Evolutionary conservation across 768 basidiomycete species (phyloP).

Genomic region (Serpula lacrymans): DNA sequence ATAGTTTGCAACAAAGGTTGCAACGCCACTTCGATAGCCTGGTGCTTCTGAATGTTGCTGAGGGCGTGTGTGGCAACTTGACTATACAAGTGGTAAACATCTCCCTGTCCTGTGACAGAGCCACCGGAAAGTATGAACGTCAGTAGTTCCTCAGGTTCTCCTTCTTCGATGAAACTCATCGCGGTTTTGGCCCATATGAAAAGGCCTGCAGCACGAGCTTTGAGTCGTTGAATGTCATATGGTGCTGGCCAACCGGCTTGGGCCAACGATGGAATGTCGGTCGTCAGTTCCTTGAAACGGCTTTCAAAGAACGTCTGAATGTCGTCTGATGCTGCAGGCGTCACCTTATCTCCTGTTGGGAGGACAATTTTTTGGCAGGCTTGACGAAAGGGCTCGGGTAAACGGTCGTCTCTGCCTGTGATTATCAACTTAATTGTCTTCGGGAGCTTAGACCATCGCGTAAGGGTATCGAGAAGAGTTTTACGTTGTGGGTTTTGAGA

Average conservation of each 20-base stretch:
- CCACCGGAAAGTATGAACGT: too few relatives aligned
- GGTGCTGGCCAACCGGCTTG: too few relatives aligned
- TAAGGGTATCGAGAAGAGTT: slow-evolving; percentile 17
- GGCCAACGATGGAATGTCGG: slow-evolving; percentile 8
- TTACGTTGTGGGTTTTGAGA: slow-evolving; percentile 12
- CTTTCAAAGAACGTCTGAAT: slow-evolving; percentile 18
- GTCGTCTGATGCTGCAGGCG: slow-evolving; percentile 20
- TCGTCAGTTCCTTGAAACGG: slow-evolving; percentile 12
- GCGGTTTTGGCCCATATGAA: too few relatives aligned
- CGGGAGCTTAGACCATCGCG: slow-evolving; percentile 16
- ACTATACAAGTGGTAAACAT: too few relatives aligned
- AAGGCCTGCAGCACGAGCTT: too few relatives aligned
- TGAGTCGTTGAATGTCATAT: slow-evolving; percentile 15
- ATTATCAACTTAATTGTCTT: slow-evolving; percentile 22
- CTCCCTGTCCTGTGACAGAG: too few relatives aligned
- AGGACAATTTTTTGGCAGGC: slow-evolving; percentile 14
- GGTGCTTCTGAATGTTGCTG: too few relatives aligned
- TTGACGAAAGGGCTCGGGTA: slow-evolving; percentile 5
- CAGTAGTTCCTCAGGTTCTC: too few relatives aligned
- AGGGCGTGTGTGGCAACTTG: too few relatives aligned
- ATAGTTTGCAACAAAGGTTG: neutral
- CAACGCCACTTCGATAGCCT: neutral
- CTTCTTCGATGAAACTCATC: slow-evolving; percentile 1
- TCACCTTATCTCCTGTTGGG: slow-evolving; percentile 10
- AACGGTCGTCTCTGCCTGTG: slow-evolving; percentile 19